phyloP scores from a whole-genome alignment of 768 basidiomycete species.

The Lanmaoa pseudosensibilis region DNA sequence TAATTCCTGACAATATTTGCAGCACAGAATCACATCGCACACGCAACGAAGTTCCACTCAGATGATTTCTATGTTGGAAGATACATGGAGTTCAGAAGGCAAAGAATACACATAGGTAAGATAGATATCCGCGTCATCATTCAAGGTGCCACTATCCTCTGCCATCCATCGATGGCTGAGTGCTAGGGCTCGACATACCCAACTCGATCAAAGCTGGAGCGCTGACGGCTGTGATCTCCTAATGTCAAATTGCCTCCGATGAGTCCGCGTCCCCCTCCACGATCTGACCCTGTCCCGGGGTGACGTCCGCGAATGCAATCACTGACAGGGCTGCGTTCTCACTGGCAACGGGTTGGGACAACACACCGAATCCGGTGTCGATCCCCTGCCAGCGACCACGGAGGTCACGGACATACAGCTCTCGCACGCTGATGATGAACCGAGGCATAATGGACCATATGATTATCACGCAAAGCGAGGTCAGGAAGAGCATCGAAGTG shows the following conservation, averaged over 20 bases:
- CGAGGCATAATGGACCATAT: neutral
- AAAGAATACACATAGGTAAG: neutral
- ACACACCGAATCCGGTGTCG: neutral
- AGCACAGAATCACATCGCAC: neutral
- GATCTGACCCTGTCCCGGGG: neutral
- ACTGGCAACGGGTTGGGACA: neutral
- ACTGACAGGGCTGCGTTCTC: neutral
- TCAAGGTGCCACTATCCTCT: neutral
- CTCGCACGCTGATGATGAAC: neutral
- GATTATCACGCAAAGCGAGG: neutral
- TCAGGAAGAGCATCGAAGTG: neutral
- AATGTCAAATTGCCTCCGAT: neutral
- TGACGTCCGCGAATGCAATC: neutral
- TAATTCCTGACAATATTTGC: neutral
- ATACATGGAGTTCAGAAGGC: neutral
- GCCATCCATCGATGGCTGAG: no score
- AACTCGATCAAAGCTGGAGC: neutral
- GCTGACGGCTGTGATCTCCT: neutral
- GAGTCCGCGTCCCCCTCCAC: neutral
- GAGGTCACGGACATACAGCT: neutral
- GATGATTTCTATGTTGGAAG: neutral
- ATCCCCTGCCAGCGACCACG: neutral
- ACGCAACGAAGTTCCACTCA: neutral
- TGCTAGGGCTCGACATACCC: no score
- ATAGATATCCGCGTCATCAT: neutral